Percentiles rank a stretch among this genome's conserved stretches.
Evolutionary conservation across 345 rosid species (phyloP).

Genomic region (Euphorbia peplus): DNA sequence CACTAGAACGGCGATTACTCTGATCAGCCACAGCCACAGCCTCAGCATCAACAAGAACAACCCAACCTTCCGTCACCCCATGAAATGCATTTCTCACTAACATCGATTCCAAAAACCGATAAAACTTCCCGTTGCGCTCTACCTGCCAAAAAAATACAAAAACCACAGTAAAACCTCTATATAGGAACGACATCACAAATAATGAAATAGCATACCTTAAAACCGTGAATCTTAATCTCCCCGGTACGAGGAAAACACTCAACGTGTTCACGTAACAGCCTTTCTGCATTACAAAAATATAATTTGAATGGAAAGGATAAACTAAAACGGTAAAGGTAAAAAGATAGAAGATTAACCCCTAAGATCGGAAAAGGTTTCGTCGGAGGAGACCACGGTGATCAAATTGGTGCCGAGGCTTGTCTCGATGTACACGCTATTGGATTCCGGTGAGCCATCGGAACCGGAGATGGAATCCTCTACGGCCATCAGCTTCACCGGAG

Average conservation of each 20-base stretch:
- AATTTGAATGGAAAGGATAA: no score
- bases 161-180: no score
- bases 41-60: constrained; percentile 51
- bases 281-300: constrained; percentile 32
- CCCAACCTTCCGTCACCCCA: constrained; percentile 44
- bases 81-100: constrained; percentile 42
- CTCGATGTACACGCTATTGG: constrained; percentile 44
- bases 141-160: constrained; percentile 40
- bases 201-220: constrained; percentile 40
- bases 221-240: constrained; percentile 39
- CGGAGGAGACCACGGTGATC: constrained; percentile 34
- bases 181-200: no score
- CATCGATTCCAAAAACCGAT: constrained; percentile 51
- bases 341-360: constrained; percentile 32
- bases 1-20: constrained; percentile 4
- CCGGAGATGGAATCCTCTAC: constrained; percentile 20
- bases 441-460: constrained; percentile 12
- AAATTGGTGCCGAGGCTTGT: constrained; percentile 63
- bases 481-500: constrained; percentile 19
- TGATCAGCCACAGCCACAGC: constrained; percentile 24
- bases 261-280: constrained; percentile 40
- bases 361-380: constrained; percentile 60
- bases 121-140: constrained; percentile 44
- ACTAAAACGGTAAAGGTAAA: no score
- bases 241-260: constrained; percentile 49